Percentiles rank a stretch among this genome's conserved stretches.
Conservation (phyloP, 345 rosid genomes). For the Crucihimalaya himalaica region DNA sequence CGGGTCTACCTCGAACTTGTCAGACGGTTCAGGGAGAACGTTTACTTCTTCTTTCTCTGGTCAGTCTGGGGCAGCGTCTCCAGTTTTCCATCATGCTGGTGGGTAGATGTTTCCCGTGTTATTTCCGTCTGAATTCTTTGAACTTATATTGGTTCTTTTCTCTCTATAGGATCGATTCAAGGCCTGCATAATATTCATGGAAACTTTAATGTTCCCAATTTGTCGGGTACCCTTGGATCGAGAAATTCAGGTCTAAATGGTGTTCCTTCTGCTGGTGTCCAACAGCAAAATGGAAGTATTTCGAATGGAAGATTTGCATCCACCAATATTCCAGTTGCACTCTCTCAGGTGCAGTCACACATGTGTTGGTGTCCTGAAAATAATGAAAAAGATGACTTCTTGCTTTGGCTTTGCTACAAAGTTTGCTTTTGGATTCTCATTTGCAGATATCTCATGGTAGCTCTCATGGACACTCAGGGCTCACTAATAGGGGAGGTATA, state of each 20-base stretch:
- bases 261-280: constrained; percentile 76
- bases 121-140: neutral
- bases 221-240: constrained; percentile 66
- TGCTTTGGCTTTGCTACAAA: constrained; percentile 22
- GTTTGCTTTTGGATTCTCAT: constrained; percentile 11
- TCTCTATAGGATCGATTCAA: constrained; percentile 62
- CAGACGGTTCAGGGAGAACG: constrained; percentile 69
- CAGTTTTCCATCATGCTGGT: constrained; percentile 76
- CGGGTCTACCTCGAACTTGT: constrained; percentile 78
- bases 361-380: neutral
- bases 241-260: constrained; percentile 72
- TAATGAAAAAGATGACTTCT: neutral
- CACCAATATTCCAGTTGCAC: constrained; percentile 79
- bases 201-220: constrained; percentile 74
- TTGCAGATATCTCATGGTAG: constrained; percentile 81
- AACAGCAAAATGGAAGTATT: constrained; percentile 82
- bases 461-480: constrained; percentile 88
- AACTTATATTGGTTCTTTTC: constrained; percentile 26
- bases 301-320: constrained; percentile 80
- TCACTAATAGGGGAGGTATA: constrained; percentile 79
- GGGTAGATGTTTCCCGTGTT: constrained; percentile 33
- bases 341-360: constrained; percentile 69
- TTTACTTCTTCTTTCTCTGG: constrained; percentile 79
- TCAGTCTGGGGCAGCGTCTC: constrained; percentile 79
- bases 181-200: constrained; percentile 84